Base-by-base conservation (phyloP, 331 rosid genomes). In the Phaseolus coccineus region DNA sequence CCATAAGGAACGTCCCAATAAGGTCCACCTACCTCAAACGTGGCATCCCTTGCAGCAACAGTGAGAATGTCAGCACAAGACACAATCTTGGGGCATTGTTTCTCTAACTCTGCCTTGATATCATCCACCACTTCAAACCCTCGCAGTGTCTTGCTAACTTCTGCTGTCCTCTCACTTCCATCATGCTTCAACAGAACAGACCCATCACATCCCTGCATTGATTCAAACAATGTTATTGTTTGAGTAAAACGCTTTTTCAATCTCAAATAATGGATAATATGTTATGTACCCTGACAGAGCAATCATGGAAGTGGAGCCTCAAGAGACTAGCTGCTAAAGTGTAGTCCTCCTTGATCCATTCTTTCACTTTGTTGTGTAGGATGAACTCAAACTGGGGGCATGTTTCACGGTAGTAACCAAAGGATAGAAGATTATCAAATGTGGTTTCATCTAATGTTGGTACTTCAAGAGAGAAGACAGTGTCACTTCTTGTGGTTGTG, bases 281-380 rank as follows among this genome's bases (percentile, higher is more conserved):
- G 46, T 40, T 40, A 40, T 7, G 62, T 82, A 94, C 98, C 91
- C 88, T 80, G 63, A 89, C 90, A 58, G 87, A 56, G 75, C 96
- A 94, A 71, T 94, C 98, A 61, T 92, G 98, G 91, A 94, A 94
- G 67, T 91, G 97, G 70, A 94, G 66, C 83, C 98, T 88, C 15
- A 91, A 24, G 66, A 94, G 87, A 82, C 90, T 79, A 58, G 98
- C 89, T 58, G 89, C 95, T 19, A 92, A 33, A 80, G 89, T 77
- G 76, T 27, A 37, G 63, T 94, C 98, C 63, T 86, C 65, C 1
- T 78, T 63, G 46, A 87, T 58, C 97, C 96, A 87, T 72, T 89
- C 76, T 48, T 50, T 50, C 14, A 91, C 76, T 74, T 92, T 94
- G 9, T 12, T 51, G 57, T 79, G 87, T 5, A 94, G 77, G 47